Conservation (phyloP, 2,329 filamentous ascomycete species). For the Torrubiellomyces zombiae region DNA sequence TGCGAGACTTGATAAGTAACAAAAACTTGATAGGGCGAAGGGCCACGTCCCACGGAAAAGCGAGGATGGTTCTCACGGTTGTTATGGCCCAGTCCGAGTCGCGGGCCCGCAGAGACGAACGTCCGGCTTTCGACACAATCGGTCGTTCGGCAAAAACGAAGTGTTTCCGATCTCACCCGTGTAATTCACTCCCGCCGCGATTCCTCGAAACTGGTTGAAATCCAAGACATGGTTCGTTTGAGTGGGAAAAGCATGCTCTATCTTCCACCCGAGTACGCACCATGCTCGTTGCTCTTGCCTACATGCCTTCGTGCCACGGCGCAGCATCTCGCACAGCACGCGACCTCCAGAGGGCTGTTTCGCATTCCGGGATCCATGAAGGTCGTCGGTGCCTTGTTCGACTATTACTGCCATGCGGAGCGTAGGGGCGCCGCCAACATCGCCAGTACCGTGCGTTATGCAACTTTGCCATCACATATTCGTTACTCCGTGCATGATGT, state of each 20-base stretch:
- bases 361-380: constrained; percentile 43
- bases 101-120: no score
- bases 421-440: constrained; percentile 32
- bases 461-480: constrained; percentile 44
- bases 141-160: constrained; percentile 26
- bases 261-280: constrained; percentile 40
- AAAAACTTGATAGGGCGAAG: constrained; percentile 7
- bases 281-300: constrained; percentile 39
- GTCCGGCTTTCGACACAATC: no score
- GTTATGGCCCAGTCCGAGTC: constrained; percentile 10
- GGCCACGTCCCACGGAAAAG: constrained; percentile 11
- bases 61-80: constrained; percentile 22
- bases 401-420: constrained; percentile 40
- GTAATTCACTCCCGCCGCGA: constrained; percentile 27
- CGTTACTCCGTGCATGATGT: constrained; percentile 45
- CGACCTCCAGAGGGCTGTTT: constrained; percentile 41
- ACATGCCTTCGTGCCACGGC: constrained; percentile 50
- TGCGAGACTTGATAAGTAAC: neutral
- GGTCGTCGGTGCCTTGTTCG: constrained; percentile 40
- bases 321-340: constrained; percentile 44
- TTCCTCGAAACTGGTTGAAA: constrained; percentile 28
- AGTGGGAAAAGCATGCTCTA: constrained; percentile 47
- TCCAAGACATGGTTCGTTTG: constrained; percentile 43
- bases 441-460: constrained; percentile 38
- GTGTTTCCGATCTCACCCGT: constrained; percentile 37